Evolutionary conservation across 129 eudicot species (phyloP), one percentile per base, ranked within the genome.

Genomic region (Tanacetum coccineum): DNA sequence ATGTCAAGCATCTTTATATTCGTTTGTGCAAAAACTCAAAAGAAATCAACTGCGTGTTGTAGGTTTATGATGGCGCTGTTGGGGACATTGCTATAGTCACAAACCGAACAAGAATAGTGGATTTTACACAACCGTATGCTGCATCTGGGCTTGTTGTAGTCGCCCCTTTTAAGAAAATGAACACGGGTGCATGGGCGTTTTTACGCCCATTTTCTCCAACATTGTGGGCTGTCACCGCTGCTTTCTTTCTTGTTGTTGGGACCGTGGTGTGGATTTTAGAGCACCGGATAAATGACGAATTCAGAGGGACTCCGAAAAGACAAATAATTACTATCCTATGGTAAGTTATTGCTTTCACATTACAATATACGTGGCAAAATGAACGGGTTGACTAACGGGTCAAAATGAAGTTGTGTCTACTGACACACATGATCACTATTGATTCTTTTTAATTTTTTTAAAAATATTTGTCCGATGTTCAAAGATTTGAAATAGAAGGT

Each of bases 151-250:
- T 91, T 45, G 95, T 91, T 52, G 83, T 91, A 52, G 93, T 91
- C 69, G 90, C 93, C 36, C 91, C 97, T 21, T 84, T 81, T 57
- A 82, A 80, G 75, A 82, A 84, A 80, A 42, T 78, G 84, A 87
- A 87, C 46, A 84, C 90, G 46, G 93, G 97, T 55, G 95, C 89
- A 39, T 91, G 97, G 97, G 92, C 95, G 14, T 87, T 91, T 70
- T 68, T 87, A 57, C 87, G 92, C 59, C 95, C 97, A 9, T 91
- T 91, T 85, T 84, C 97, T 67, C 84, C 78, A 66, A 40, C 59
- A 40, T 54, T 87, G 78, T 91, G 97, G 97, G 89, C 84, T 19
- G 89, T 87, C 20, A 87, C 75, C 39, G 93, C 91, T 15, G 81
- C 81, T 65, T 87, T 79, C 68, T 91, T 91, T 74, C 80, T 91